These are phyloP conservation scores for Rhytidhysteron rufulum DNA, from an alignment of 2,329 filamentous ascomycete species.

Conservation along the genomic window DNA sequence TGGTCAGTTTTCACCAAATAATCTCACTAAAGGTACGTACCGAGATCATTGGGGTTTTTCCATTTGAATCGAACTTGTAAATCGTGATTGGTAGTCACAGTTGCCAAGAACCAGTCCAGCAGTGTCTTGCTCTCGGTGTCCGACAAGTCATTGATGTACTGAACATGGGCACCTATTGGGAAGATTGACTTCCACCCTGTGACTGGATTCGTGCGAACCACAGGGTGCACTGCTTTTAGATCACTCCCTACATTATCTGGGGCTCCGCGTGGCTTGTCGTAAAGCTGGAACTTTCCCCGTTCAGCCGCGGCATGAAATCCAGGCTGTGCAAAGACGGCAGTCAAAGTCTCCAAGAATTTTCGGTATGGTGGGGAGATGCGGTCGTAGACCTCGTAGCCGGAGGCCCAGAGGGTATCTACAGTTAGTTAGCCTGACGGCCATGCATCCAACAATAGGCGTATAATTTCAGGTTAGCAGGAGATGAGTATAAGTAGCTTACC, in stretches of 20 bases:
- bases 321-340: constrained; percentile 46
- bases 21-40: constrained; percentile 16
- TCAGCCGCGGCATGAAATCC: constrained; percentile 31
- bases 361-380: constrained; percentile 47
- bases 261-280: constrained; percentile 47
- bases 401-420: constrained; percentile 36
- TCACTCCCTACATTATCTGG: constrained; percentile 53
- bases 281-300: constrained; percentile 35
- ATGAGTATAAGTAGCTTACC: too few species aligned
- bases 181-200: constrained; percentile 59
- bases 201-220: constrained; percentile 62
- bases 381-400: constrained; percentile 47
- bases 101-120: constrained; percentile 39
- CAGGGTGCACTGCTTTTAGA: constrained; percentile 52
- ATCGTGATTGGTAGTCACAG: constrained; percentile 49
- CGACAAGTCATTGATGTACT: constrained; percentile 44
- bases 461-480: constrained; percentile 2
- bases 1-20: background rate
- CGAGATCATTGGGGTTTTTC: constrained; percentile 45
- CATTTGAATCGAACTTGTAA: constrained; percentile 51
- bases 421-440: constrained; percentile 2
- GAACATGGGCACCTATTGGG: constrained; percentile 37
- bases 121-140: constrained; percentile 43
- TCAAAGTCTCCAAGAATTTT: constrained; percentile 46
- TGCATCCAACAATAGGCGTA: constrained; percentile 1